Conservation (phyloP, 371 early-diverging fungal genomes). For the Syncephalis fuscata region DNA sequence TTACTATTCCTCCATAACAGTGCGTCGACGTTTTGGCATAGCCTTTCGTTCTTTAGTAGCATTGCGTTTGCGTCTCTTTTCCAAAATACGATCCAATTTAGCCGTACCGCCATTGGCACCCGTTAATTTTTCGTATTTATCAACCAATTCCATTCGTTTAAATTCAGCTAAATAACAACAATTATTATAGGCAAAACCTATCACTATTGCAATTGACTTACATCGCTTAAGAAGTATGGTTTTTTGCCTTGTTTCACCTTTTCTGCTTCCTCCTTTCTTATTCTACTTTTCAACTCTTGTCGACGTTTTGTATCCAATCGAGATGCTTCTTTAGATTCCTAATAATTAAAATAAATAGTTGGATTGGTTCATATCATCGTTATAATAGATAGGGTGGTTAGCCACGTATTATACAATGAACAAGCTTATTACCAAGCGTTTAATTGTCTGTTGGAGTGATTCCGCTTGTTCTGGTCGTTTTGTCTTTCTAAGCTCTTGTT, state of each 20-base stretch:
- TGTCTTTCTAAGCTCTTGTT: slow-evolving; percentile 30
- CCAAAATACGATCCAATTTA: slow-evolving; percentile 51
- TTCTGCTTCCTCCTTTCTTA: slow-evolving; percentile 58
- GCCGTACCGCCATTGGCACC: slow-evolving; percentile 18
- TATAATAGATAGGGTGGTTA: background rate
- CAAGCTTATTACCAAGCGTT: slow-evolving; percentile 34
- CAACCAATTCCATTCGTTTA: slow-evolving; percentile 54
- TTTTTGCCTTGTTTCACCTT: slow-evolving; percentile 66
- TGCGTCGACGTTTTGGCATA: slow-evolving; percentile 7
- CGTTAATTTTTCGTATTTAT: slow-evolving; percentile 40
- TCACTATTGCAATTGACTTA: slow-evolving; percentile 15
- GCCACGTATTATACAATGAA: background rate
- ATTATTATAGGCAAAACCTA: background rate
- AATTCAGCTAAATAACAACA: slow-evolving; percentile 32
- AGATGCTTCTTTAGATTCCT: slow-evolving; percentile 6
- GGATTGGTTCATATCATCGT: background rate
- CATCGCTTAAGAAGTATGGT: slow-evolving; percentile 74
- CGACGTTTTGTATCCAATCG: slow-evolving; percentile 25
- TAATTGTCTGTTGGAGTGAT: slow-evolving; percentile 19
- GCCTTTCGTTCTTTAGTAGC: slow-evolving; percentile 45
- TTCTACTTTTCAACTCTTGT: slow-evolving; percentile 41
- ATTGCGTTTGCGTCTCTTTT: slow-evolving; percentile 76
- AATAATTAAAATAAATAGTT: background rate
- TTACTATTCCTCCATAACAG: too few species aligned
- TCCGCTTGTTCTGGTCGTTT: slow-evolving; percentile 30